These are phyloP conservation scores for Stachybotrys chartarum DNA, from an alignment of 2,329 filamentous ascomycete species.

Conservation along the genomic window DNA sequence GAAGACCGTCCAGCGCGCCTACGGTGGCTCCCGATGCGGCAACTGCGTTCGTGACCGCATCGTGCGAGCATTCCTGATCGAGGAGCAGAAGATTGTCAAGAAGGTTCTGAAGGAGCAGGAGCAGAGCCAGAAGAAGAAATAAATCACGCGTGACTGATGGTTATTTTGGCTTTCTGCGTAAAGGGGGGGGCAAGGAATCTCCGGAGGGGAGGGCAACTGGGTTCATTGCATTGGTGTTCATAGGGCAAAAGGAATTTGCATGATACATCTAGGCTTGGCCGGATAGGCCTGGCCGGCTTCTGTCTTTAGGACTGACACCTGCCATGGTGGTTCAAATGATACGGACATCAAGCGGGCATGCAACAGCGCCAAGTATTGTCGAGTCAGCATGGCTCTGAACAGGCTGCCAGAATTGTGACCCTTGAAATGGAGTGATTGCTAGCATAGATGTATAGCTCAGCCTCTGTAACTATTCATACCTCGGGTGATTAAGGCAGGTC, in stretches of 20 bases:
- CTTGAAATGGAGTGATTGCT: no score
- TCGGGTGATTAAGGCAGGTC: no score
- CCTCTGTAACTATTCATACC: no score
- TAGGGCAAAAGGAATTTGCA: constrained; percentile 42
- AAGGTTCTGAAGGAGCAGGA: constrained; percentile 99
- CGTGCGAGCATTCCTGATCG: constrained; percentile 96
- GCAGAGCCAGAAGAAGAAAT: constrained; percentile 62
- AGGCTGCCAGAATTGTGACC: not conserved
- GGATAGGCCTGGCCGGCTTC: constrained; percentile 34
- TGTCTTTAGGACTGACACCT: constrained; percentile 35
- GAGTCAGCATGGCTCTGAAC: not conserved
- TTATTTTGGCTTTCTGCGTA: constrained; percentile 23
- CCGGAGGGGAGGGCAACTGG: constrained; percentile 17
- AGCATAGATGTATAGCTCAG: no score
- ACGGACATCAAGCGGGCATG: constrained; percentile 29
- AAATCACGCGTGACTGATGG: constrained; percentile 36
- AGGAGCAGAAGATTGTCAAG: constrained; percentile 99
- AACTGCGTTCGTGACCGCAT: constrained; percentile 98
- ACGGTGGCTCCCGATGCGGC: constrained; percentile 96
- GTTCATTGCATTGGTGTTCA: constrained; percentile 49
- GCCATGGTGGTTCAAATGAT: constrained; percentile 41
- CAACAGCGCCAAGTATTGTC: not conserved
- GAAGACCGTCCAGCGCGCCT: constrained; percentile 98
- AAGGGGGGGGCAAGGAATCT: constrained; percentile 23
- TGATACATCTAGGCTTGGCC: constrained; percentile 33